Evolutionary conservation across 2,329 filamentous ascomycete species (phyloP), one percentile per base, ranked within the genome.

Genomic region (Cladobotryum mycophilum): DNA sequence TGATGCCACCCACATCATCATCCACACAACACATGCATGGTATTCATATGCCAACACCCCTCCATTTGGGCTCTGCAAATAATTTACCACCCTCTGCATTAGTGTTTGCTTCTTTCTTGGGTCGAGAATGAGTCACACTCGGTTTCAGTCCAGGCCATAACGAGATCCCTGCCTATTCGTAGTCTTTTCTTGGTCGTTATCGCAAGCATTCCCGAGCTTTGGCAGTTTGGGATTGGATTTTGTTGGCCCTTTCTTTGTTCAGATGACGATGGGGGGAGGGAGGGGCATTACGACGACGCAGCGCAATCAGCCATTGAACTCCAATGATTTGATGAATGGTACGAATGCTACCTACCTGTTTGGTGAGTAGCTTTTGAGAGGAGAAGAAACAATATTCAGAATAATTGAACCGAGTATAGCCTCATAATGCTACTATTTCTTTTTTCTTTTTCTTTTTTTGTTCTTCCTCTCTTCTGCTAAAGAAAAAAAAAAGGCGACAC

Each of bases 61-160:
- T 46, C 45, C 46, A 20, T 20, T 17, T 22, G 15, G 40, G 9
- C 25, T 30, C 40, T 20, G 17, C 40, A 43, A 41, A 36, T 51
- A 57, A 54, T 49, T 50, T 51, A 20, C 43, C 38, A 46, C 30
- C 41, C 49, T 51, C 44, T 25, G 54, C 34, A 52, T 51, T 54
- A 53, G 46, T 49, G 36, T 53, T 49, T 53, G 45, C 55, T 53
- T 49, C 41, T 47, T 48, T 46, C 48, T 42, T 22, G 41, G 22
- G 45, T n/a, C 15, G 42, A 35, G 43, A 37, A 55, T 60, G 58
- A 60, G 58, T 60, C 58, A 60, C 52, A 58, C 53, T 38, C 11
- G 13, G 57, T 59, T 56, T 56, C 51, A 55, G 45, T 53, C 42
- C 46, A 54, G 40, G 45, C 47, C 48, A 41, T 33, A 42, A 41